These are phyloP conservation scores for Ilex asprella DNA, from an alignment of 257 asterid species.

Conservation along the genomic window DNA sequence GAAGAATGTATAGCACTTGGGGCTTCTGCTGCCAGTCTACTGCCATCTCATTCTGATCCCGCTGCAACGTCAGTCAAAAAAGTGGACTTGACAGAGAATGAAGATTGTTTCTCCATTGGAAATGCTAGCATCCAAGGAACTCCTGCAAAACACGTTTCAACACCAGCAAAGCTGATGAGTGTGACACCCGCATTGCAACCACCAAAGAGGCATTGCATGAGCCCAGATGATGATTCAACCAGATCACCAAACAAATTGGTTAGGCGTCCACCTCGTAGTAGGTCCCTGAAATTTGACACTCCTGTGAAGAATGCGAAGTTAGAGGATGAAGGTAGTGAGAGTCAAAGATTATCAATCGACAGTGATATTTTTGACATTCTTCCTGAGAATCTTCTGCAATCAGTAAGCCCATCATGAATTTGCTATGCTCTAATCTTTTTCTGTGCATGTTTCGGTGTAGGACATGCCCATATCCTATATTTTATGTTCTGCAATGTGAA, in stretches of 20 bases:
- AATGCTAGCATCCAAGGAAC: slow-evolving; percentile 27
- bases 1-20: slow-evolving; percentile 5
- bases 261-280: slow-evolving; percentile 58
- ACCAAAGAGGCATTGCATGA: slow-evolving; percentile 63
- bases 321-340: slow-evolving; percentile 18
- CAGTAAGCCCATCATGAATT: slow-evolving; percentile 38
- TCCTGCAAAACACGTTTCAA: slow-evolving; percentile 36
- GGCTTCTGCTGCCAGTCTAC: slow-evolving; percentile 11
- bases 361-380: slow-evolving; percentile 48
- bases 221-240: slow-evolving; percentile 47
- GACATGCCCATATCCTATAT: not conserved
- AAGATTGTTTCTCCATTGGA: slow-evolving; percentile 18
- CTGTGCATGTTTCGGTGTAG: not conserved
- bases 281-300: slow-evolving; percentile 70
- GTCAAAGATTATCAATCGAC: slow-evolving; percentile 14
- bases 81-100: slow-evolving; percentile 7
- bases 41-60: slow-evolving; percentile 14
- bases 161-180: slow-evolving; percentile 57
- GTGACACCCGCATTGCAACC: slow-evolving; percentile 54
- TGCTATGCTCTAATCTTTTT: not conserved
- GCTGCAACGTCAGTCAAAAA: slow-evolving; percentile 56
- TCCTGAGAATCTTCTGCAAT: slow-evolving; percentile 48
- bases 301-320: slow-evolving; percentile 45
- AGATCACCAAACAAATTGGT: slow-evolving; percentile 43
- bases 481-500: too few species aligned